Evolutionary conservation across 1,284 basidiomycete genomes (phyloP), one percentile per base, ranked within the genome.

Genomic region (Fomes fomentarius): DNA sequence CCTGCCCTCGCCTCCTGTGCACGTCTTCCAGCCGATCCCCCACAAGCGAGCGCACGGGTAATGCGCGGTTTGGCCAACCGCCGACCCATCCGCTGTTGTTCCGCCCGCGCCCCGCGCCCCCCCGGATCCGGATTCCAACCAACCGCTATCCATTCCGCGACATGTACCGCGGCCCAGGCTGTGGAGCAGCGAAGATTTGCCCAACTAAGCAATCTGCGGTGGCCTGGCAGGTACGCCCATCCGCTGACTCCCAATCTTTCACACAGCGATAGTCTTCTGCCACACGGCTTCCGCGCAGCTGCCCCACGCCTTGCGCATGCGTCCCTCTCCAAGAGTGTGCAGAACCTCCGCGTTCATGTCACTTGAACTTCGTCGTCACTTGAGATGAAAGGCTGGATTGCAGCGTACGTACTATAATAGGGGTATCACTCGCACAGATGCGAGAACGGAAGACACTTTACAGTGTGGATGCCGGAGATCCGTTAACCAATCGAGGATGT

Each of bases 401-500:
- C 40, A 40, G 10, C 17, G 30, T n/a, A 43, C 14, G 45, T n/a
- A n/a, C n/a, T n/a, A n/a, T n/a, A n/a, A 57, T 52, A 49, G 56
- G 50, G 38, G 52, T 43, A 57, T 56, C 49, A 34, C 37, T 34
- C 43, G 45, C 52, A 40, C 33, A 39, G 22, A 37, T 35, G 17
- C 38, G 19, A 28, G 39, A 41, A 30, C 15, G 17, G 10, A 40
- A 24, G 42, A 25, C 47, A 26, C 40, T 28, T 8, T 24, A 34
- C 38, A 33, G 46, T 47, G 43, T 25, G 47, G 38, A 41, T 37
- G 39, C n/a, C 42, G 49, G 33, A 54, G 49, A 54, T 61, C 57
- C 56, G 56, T 58, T 56, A 47, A n/a, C 40, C 52, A 28, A 41
- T 33, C 51, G 37, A 46, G 30, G 48, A 22, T 15, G 54, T 40